Percentiles rank a stretch among this genome's conserved stretches.
phyloP scores from a whole-genome alignment of 352 stramenopile genomes.

The Phytophthora aleatoria region DNA sequence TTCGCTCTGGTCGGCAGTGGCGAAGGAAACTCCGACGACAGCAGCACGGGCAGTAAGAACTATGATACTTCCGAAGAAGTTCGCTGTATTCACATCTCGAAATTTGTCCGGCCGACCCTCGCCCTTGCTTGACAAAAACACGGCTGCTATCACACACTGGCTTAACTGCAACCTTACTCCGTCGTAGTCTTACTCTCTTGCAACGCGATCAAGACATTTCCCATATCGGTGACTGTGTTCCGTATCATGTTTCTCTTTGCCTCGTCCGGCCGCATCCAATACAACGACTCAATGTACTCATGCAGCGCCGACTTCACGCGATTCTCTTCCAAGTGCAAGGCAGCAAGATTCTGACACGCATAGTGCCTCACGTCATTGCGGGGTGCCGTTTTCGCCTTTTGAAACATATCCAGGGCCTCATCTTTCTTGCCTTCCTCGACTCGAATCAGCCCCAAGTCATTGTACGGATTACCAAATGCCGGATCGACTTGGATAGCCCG shows the following conservation, averaged over 20 bases:
- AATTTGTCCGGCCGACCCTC: not conserved
- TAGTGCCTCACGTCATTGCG: slow-evolving; percentile 77
- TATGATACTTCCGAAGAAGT: not conserved
- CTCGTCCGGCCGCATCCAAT: slow-evolving; percentile 68
- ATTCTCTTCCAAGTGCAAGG: slow-evolving; percentile 65
- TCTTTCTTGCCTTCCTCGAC: slow-evolving; percentile 61
- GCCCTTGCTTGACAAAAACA: not conserved
- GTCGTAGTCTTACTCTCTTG: not conserved
- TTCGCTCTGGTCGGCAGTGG: slow-evolving; percentile 72
- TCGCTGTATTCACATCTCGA: not conserved
- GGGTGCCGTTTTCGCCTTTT: slow-evolving; percentile 60
- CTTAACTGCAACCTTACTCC: not conserved
- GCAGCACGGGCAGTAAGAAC: slow-evolving; percentile 15
- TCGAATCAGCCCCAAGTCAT: slow-evolving; percentile 71
- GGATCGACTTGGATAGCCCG: slow-evolving; percentile 72
- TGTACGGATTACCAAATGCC: slow-evolving; percentile 73
- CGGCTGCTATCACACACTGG: not conserved
- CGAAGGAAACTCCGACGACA: slow-evolving; percentile 47
- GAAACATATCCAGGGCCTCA: slow-evolving; percentile 61
- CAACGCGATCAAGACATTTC: slow-evolving; percentile 61
- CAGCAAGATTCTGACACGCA: slow-evolving; percentile 67
- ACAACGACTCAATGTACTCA: slow-evolving; percentile 77
- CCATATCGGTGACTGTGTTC: slow-evolving; percentile 73
- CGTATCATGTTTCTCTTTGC: slow-evolving; percentile 49
- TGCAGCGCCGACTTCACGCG: slow-evolving; percentile 67